These are phyloP conservation scores for Jamesozyma piceae DNA, from an alignment of 805 yeast species.

Conservation along the genomic window DNA sequence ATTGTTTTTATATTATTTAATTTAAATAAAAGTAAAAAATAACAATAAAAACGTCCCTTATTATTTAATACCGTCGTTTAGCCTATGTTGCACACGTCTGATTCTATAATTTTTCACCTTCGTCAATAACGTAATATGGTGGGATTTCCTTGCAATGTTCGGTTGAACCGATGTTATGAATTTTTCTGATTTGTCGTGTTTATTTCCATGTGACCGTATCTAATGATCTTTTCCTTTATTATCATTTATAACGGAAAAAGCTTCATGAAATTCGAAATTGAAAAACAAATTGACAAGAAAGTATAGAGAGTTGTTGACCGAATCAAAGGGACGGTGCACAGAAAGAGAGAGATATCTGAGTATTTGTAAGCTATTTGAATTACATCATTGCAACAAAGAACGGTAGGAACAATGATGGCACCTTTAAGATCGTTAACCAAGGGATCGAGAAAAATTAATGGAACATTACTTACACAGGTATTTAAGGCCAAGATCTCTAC, in stretches of 20 bases:
- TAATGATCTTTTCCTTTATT: too few species aligned
- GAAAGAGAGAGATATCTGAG: too few species aligned
- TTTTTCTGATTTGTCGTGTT: neutral
- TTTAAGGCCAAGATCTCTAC: neutral
- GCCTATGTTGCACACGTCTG: too few species aligned
- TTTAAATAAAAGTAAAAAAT: too few species aligned
- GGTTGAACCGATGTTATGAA: neutral
- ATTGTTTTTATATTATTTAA: too few species aligned
- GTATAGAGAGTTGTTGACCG: neutral
- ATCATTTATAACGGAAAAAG: too few species aligned
- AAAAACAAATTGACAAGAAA: neutral
- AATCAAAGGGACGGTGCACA: neutral
- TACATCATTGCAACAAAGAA: too few species aligned
- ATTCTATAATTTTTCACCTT: neutral
- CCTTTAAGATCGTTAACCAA: neutral
- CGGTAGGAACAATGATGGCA: neutral
- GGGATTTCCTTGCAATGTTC: neutral
- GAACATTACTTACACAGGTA: neutral
- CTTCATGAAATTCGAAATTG: neutral
- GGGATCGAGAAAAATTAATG: neutral
- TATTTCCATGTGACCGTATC: neutral
- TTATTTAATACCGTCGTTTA: too few species aligned
- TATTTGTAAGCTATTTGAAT: too few species aligned
- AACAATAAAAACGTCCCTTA: too few species aligned
- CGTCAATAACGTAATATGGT: neutral